Evolutionary conservation across 177 flowering plant genomes (phyloP), one percentile per base, ranked within the genome.

Genomic region (Vitis hybrid): DNA sequence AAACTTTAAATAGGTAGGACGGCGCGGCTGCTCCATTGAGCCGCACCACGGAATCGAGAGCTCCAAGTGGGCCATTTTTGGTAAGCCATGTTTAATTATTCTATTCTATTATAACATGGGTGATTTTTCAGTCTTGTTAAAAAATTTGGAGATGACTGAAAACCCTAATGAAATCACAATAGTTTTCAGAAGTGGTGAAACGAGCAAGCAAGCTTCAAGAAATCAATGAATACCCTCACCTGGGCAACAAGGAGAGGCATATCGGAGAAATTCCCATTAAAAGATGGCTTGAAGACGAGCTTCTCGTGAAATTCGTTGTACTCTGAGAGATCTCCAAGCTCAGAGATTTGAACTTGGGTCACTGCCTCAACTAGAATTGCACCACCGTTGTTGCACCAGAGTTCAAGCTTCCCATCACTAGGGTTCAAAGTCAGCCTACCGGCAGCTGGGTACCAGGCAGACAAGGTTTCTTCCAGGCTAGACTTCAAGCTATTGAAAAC

Each of bases 11-110:
- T 77, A 70, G 80, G 77, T 77, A 73, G 77, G 80, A 77, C 68
- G 77, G 77, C 61, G 68, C 67, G 74, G 75, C 74, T 78, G 77
- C 80, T 78, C 27, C 27, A 21, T 57, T 81, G 78, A 79, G 80
- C 78, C 68, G 62, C 51, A 74, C 78, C 74, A 72, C 74, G 76
- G 82, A 82, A 82, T 82, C 81, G 72, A 80, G 80, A 77, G 82
- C 82, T 81, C 82, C 70, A 77, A 83, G 84, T 83, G 82, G 86
- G 84, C 84, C 82, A 83, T 83, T 83, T 83, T 83, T 83, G 82
- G 84, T 81, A 83, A 83, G 84, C 78, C 18, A 18, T 18, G 18
- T 18, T 18, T 18, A 18, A 18, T 18, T 18, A 18, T 18, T 18
- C 18, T 18, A 18, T 18, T 1, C 18, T 18, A 18, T 18, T 18